phyloP scores from a whole-genome alignment of 2,329 filamentous ascomycete genomes.

The Aureobasidium melanogenum region DNA sequence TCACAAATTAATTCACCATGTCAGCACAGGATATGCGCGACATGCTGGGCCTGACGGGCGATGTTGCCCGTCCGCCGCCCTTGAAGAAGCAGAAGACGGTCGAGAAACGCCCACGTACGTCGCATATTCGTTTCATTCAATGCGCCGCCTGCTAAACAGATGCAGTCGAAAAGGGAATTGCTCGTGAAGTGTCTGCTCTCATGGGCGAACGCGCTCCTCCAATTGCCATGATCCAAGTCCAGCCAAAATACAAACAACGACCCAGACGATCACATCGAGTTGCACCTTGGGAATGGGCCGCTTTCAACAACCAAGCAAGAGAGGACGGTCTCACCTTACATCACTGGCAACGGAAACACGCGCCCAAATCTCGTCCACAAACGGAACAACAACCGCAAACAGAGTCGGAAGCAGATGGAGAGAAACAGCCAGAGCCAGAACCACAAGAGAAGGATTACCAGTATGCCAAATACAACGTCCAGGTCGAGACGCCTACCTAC shows the following conservation, averaged over 20 bases:
- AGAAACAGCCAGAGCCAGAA: constrained; percentile 24
- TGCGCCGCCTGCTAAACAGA: not conserved
- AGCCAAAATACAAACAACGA: constrained; percentile 41
- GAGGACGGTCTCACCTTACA: constrained; percentile 60
- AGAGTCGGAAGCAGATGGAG: constrained; percentile 18
- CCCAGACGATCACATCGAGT: constrained; percentile 40
- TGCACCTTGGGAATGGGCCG: constrained; percentile 41
- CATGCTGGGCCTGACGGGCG: constrained; percentile 67
- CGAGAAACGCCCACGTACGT: constrained; percentile 47
- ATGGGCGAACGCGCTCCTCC: constrained; percentile 44
- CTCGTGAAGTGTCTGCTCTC: constrained; percentile 41
- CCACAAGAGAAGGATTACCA: constrained; percentile 41
- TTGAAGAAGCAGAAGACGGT: constrained; percentile 67
- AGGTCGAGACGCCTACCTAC: constrained; percentile 69
- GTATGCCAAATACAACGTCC: constrained; percentile 84
- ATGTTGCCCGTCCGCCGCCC: constrained; percentile 46
- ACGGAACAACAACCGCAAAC: constrained; percentile 19
- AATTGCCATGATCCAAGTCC: constrained; percentile 40
- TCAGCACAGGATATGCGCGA: constrained; percentile 62
- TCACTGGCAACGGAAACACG: constrained; percentile 67
- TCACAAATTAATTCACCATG: constrained; percentile 7
- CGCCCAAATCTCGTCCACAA: constrained; percentile 19
- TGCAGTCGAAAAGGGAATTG: constrained; percentile 34
- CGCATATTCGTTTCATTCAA: not conserved
- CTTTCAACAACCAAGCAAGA: constrained; percentile 72